phyloP scores from a whole-genome alignment of 352 stramenopile genomes.

The Pythium dissotocum region DNA sequence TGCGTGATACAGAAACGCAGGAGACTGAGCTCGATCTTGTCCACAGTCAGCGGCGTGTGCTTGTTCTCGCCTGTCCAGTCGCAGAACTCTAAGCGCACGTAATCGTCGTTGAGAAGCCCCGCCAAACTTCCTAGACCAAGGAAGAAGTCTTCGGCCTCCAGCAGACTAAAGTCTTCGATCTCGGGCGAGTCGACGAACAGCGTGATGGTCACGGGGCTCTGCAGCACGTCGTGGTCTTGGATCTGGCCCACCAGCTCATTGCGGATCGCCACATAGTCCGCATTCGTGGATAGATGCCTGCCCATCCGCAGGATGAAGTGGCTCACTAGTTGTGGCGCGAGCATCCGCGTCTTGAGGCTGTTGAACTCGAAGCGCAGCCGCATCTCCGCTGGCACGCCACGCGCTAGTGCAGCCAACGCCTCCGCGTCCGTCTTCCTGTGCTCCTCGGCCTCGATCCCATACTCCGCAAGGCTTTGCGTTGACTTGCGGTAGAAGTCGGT shows the following conservation, averaged over 20 bases:
- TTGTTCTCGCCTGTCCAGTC: not conserved
- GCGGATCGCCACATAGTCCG: too few species aligned
- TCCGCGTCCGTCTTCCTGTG: not conserved
- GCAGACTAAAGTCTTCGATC: not conserved
- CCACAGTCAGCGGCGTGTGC: constrained; percentile 1
- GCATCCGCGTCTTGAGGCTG: not conserved
- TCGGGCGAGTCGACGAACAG: not conserved
- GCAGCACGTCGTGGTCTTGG: too few species aligned
- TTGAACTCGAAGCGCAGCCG: not conserved
- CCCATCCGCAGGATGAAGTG: not conserved
- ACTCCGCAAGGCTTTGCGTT: too few species aligned
- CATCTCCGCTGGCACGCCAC: constrained; percentile 6
- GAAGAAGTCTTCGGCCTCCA: constrained; percentile 13
- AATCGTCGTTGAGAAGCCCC: too few species aligned
- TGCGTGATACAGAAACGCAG: constrained; percentile 20
- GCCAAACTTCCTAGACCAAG: not conserved
- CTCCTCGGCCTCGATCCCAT: too few species aligned
- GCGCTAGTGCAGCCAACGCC: not conserved
- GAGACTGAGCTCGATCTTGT: constrained; percentile 2
- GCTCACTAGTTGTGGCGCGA: not conserved
- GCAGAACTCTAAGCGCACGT: too few species aligned
- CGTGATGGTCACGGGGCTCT: not conserved
- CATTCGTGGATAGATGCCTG: too few species aligned
- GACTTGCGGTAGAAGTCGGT: too few species aligned
- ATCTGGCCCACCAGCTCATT: too few species aligned